These are phyloP conservation scores for Aspergillus floridensis DNA, from an alignment of 2,329 filamentous ascomycete genomes.

Conservation along the genomic window DNA sequence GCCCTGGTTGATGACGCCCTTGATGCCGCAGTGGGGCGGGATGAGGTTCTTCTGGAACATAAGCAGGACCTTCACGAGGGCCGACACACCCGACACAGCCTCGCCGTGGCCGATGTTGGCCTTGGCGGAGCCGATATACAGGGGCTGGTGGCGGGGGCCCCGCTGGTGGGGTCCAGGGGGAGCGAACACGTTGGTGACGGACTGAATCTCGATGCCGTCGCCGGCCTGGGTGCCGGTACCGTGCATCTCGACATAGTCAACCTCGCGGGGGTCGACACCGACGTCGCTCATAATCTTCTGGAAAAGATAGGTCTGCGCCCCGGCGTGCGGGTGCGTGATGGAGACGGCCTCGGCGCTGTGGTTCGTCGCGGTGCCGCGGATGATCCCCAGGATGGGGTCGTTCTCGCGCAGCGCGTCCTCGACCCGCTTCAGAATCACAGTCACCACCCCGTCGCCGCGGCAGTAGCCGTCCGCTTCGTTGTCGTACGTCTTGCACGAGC, in stretches of 20 bases:
- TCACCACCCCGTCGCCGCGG: slow-evolving; percentile 50
- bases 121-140: slow-evolving; percentile 33
- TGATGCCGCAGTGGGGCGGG: not conserved
- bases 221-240: slow-evolving; percentile 45
- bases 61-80: slow-evolving; percentile 61
- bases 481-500: slow-evolving; percentile 52
- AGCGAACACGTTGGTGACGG: slow-evolving; percentile 37
- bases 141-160: slow-evolving; percentile 16
- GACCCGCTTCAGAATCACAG: slow-evolving; percentile 53
- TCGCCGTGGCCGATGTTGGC: slow-evolving; percentile 48
- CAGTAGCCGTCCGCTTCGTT: slow-evolving; percentile 54
- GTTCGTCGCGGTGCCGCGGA: slow-evolving; percentile 44
- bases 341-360: slow-evolving; percentile 47
- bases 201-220: slow-evolving; percentile 38
- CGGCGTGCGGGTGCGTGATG: slow-evolving; percentile 44
- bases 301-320: slow-evolving; percentile 38
- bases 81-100: slow-evolving; percentile 31
- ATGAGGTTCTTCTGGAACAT: slow-evolving; percentile 59
- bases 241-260: slow-evolving; percentile 43
- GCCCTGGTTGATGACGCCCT: not conserved
- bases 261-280: slow-evolving; percentile 35
- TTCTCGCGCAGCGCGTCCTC: slow-evolving; percentile 51
- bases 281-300: slow-evolving; percentile 38
- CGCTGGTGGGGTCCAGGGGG: slow-evolving; percentile 10
- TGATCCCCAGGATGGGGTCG: slow-evolving; percentile 43